Percentiles rank a stretch among this genome's conserved stretches.
phyloP scores from a whole-genome alignment of 768 basidiomycete genomes.

The Boletellus emodensis region DNA sequence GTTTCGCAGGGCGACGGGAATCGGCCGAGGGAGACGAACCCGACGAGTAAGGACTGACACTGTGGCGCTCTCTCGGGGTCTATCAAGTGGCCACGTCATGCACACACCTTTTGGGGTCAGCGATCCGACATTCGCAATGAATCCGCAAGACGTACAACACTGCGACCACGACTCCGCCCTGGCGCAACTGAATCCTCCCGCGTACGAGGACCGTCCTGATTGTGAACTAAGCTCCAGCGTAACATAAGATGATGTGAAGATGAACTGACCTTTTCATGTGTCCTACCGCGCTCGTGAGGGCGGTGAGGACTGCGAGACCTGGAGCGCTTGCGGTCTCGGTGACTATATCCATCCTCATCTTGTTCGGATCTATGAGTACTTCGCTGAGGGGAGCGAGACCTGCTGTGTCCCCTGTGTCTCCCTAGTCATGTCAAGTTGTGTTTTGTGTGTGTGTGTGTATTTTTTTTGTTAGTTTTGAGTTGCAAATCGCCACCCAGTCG shows the following conservation, averaged over 20 bases:
- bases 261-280: slow-evolving; percentile 7
- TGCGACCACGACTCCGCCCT: slow-evolving; percentile 20
- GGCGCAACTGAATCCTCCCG: slow-evolving; percentile 1
- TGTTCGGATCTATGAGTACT: slow-evolving; percentile 6
- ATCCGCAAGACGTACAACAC: slow-evolving; percentile 26
- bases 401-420: slow-evolving; percentile 17
- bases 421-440: slow-evolving; percentile 7
- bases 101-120: slow-evolving; percentile 27
- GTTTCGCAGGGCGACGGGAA: slow-evolving; percentile 13
- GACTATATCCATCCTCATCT: slow-evolving; percentile 6
- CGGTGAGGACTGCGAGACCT: slow-evolving; percentile 21
- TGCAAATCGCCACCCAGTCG: slow-evolving; percentile 15
- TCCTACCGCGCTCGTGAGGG: slow-evolving; percentile 1
- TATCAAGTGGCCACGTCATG: slow-evolving; percentile 12
- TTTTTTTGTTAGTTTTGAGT: background rate
- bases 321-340: slow-evolving; percentile 15
- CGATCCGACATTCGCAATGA: background rate
- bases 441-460: slow-evolving; percentile 2
- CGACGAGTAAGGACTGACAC: slow-evolving; percentile 19
- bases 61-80: slow-evolving; percentile 19
- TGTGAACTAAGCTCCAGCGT: background rate
- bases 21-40: slow-evolving; percentile 14
- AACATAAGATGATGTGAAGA: background rate
- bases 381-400: slow-evolving; percentile 26
- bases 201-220: slow-evolving; percentile 4